Evolutionary conservation across 2,329 filamentous ascomycete species (phyloP).

Genomic region (Trichoderma lentiforme): DNA sequence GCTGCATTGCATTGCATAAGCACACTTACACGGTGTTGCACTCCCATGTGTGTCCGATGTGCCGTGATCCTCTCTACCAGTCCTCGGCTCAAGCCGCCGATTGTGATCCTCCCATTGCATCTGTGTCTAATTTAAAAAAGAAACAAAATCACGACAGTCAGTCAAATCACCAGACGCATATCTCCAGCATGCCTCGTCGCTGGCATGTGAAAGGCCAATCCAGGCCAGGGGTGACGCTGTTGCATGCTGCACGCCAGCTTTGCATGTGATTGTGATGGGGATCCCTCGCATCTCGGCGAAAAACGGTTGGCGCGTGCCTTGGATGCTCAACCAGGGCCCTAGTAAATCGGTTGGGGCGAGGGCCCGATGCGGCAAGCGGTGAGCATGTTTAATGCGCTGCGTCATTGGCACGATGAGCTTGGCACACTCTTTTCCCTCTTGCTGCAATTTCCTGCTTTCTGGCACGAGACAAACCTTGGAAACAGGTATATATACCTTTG

Average conservation of each 20-base stretch:
- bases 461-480: not conserved
- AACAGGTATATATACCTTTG: not conserved
- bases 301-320: not conserved
- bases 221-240: not conserved
- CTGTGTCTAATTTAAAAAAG: not conserved
- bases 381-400: conserved; percentile 14
- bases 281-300: conserved; percentile 23
- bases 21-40: not conserved
- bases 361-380: conserved; percentile 24
- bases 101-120: not conserved
- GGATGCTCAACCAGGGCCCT: not conserved
- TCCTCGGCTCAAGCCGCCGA: no score
- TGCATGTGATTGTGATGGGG: conserved; percentile 16
- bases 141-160: not conserved
- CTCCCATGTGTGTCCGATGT: not conserved
- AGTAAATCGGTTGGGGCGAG: conserved; percentile 21
- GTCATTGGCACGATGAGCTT: conserved; percentile 13
- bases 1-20: not conserved
- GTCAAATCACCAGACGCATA: not conserved
- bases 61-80: not conserved
- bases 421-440: conserved; percentile 5
- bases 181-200: not conserved
- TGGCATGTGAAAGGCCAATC: conserved; percentile 18
- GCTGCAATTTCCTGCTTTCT: not conserved
- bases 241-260: not conserved